Evolutionary conservation across 768 basidiomycete species (phyloP), one percentile per base, ranked within the genome.

Genomic region (Termitomyces bulborhizus): DNA sequence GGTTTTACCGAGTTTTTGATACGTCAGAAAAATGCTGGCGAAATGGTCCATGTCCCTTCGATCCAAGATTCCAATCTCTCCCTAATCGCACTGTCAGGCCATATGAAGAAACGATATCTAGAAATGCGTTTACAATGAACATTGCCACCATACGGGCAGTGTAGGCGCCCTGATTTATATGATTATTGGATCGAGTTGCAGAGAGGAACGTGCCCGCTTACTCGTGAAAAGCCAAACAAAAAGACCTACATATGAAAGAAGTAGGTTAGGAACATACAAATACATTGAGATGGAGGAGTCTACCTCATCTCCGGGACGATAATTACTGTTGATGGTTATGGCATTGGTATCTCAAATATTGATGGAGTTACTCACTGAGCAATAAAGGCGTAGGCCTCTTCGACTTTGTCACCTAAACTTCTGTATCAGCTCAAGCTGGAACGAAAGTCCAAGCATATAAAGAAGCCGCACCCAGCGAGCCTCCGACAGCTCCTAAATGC

Each of bases 321-420:
- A 90, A 59, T 90, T 90, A 58, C 87, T 90, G 57, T 34, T 13
- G 6, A 7, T 45, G 16, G n/a, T 39, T 21, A 47, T 39, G 31
- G 29, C 7, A 11, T 16, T 1, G 6, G 8, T 11, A 16, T 44
- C 29, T 51, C 45, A 13, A 24, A 21, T 5, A 7, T 53, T 6
- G 6, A 18, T n/a, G 8, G 37, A 49, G 45, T 15, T 15, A 71
- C 86, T 67, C 62, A 89, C 86, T 90, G 85, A 21, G 88, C 81
- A 61, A 90, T 84, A 63, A 90, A 90, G n/a, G 79, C 84, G 69
- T 88, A 88, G 34, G 83, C 87, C 59, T 89, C 86, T 68, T 89
- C 83, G 2, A 90, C 84, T 63, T 90, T 88, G 55, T 84, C 83
- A 40, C 71, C 86, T 88, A 51, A 43, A 29, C 47, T 27, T 5